Percentiles rank a stretch among this genome's conserved stretches.
phyloP scores from a whole-genome alignment of 805 yeast species.

The Yarrowia alimentaria region DNA sequence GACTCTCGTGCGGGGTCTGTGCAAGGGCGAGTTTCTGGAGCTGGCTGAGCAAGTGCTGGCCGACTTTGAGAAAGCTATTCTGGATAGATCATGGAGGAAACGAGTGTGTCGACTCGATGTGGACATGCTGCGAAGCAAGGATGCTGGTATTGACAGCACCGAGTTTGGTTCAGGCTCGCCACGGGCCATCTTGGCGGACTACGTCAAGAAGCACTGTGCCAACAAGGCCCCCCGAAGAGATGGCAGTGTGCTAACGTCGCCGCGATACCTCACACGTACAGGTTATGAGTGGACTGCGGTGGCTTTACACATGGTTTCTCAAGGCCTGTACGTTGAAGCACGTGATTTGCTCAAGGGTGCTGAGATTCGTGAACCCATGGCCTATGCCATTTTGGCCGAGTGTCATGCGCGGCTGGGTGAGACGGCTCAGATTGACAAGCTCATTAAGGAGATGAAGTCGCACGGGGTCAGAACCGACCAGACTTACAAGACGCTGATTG shows the following conservation, averaged over 20 bases:
- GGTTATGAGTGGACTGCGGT: conserved; percentile 13
- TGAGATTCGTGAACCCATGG: not conserved
- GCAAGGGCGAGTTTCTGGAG: not conserved
- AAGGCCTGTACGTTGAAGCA: conserved; percentile 3
- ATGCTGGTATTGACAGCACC: not conserved
- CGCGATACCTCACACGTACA: not conserved
- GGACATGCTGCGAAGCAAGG: not conserved
- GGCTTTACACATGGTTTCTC: conserved; percentile 9
- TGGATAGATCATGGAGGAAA: not conserved
- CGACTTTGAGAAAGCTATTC: conserved; percentile 1
- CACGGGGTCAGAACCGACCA: not conserved
- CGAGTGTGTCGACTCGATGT: conserved; percentile 10
- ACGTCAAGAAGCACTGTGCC: not conserved
- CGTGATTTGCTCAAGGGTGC: conserved; percentile 1
- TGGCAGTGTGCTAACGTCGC: not conserved
- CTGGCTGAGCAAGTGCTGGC: not conserved
- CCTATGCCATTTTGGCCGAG: conserved; percentile 20
- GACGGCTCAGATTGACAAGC: not conserved
- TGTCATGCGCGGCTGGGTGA: conserved; percentile 14
- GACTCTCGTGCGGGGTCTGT: conserved; percentile 2
- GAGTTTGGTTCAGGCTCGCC: not conserved
- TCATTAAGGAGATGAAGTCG: conserved; percentile 1
- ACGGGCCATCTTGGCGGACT: not conserved
- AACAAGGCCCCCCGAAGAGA: not conserved
- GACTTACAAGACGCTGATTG: conserved; percentile 5